Conservation (phyloP, 805 yeast species). For the Blastobotrys chiropterorum region DNA sequence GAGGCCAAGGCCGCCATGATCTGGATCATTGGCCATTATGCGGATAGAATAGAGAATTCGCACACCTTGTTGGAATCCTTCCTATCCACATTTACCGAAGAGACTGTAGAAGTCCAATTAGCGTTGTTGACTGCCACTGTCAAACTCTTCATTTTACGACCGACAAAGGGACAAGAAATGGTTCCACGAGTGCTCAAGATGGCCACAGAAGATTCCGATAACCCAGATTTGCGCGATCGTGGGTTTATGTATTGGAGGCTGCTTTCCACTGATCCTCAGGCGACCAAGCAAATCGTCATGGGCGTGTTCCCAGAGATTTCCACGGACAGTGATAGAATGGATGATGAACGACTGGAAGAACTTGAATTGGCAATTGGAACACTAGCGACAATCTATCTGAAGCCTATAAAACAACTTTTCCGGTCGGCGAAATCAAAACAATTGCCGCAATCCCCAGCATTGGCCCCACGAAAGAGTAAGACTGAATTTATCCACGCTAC, state of each 20-base stretch:
- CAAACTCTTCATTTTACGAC: slow-evolving; percentile 56
- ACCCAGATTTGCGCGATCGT: slow-evolving; percentile 83
- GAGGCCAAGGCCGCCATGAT: slow-evolving; percentile 73
- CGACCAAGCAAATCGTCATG: slow-evolving; percentile 49
- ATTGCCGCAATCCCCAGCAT: slow-evolving; percentile 47
- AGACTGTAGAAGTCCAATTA: slow-evolving; percentile 67
- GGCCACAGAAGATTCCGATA: slow-evolving; percentile 68
- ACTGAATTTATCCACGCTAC: background rate
- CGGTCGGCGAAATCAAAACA: slow-evolving; percentile 49
- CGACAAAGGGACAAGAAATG: slow-evolving; percentile 47
- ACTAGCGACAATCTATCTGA: slow-evolving; percentile 74
- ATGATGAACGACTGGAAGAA: slow-evolving; percentile 68
- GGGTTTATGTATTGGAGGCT: slow-evolving; percentile 84
- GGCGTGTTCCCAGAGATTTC: slow-evolving; percentile 58
- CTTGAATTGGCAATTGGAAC: slow-evolving; percentile 76
- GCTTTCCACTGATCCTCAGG: slow-evolving; percentile 45
- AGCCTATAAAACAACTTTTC: slow-evolving; percentile 79
- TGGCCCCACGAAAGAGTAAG: slow-evolving; percentile 26
- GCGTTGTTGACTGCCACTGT: slow-evolving; percentile 68
- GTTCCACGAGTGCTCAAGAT: slow-evolving; percentile 54
- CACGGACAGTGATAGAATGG: slow-evolving; percentile 62
- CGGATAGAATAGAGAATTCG: slow-evolving; percentile 41
- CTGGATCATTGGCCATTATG: slow-evolving; percentile 80
- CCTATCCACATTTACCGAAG: slow-evolving; percentile 48
- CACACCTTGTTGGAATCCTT: slow-evolving; percentile 38